A percentile compares a stretch with the other conserved stretches of the same genome.
Conservation (phyloP, 345 rosid genomes). For the Brassica napus region DNA sequence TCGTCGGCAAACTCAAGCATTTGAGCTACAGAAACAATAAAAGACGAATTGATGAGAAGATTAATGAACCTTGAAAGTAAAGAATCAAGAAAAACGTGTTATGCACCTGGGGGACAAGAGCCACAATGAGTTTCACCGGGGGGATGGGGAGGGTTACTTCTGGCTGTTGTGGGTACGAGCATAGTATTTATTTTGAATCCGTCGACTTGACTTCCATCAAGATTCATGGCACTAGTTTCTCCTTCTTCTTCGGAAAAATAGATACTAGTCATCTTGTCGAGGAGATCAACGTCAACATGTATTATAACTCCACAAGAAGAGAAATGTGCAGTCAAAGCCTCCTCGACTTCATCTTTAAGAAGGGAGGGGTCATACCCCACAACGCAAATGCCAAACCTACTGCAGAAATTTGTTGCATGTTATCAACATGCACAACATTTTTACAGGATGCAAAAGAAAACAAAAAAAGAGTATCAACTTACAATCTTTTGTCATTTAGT, state of each 20-base stretch:
- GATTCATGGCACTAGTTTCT: background rate
- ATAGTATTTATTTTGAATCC: background rate
- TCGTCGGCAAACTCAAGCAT: background rate
- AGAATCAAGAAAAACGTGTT: background rate
- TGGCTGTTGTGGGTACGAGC: background rate
- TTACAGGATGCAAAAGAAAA: background rate
- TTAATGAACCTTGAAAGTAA: background rate
- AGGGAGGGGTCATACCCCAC: background rate
- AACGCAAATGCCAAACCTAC: background rate
- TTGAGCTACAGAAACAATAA: background rate
- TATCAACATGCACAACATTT: background rate
- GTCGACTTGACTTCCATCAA: background rate
- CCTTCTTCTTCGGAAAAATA: background rate
- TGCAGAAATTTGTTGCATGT: background rate
- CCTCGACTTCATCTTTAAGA: background rate
- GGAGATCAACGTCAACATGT: background rate
- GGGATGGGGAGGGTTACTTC: background rate
- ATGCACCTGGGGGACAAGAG: background rate
- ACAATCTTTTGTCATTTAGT: background rate
- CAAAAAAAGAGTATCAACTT: background rate
- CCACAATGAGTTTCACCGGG: background rate
- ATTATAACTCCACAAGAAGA: background rate
- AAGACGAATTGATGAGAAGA: background rate
- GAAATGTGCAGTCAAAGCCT: background rate
- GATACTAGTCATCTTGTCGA: background rate